Base-by-base conservation (phyloP, 2,329 filamentous ascomycete genomes). In the Exophiala viscosa region DNA sequence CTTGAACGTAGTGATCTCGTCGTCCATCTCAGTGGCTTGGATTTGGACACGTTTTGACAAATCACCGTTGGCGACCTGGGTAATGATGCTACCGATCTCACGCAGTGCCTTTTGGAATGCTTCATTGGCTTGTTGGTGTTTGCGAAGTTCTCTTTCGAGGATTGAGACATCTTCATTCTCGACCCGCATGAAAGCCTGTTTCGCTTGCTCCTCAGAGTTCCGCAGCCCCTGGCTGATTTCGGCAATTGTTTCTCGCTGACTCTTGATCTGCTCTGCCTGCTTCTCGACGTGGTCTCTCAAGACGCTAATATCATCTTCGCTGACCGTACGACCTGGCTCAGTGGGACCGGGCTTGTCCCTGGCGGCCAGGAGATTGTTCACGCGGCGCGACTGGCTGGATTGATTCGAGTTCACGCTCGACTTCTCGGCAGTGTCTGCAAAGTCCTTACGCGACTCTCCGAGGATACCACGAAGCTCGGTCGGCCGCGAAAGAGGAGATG, bases 1-100 rank as follows among this genome's bases (percentile, higher is more conserved):
- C 75, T 97, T 97, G 78, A 97, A 97, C 8, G 90, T 91, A 23
- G 90, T 93, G 66, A 97, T 97, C 78, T 97, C 92, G 23, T 91
- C 90, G 77, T 97, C 92, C 86, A 96, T 93, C 75, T 97, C 92
- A 61, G 95, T 86, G 3, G 88, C 88, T 68, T 96, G 93, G 70
- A 97, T 95, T 65, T 92, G 84, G 59, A 96, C 92, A 74, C 96
- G 95, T 78, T 96, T 96, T 70, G 90, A 96, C 56, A 97, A 78
- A 68, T 97, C 92, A 72, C 92, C 92, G 65, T 90, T 89, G 52
- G 92, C 93, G 61, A 97, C 93, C 58, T 92, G 91, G 17, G 93
- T 96, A 65, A 97, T 89, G 64, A 99, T 97, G 67, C 92, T 93
- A 63, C 93, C 93, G 62, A 99, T 97, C 70, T 99, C 93, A 60